Evolutionary conservation across 179 eudicot species (phyloP).

Genomic region (Pouteria campechiana): DNA sequence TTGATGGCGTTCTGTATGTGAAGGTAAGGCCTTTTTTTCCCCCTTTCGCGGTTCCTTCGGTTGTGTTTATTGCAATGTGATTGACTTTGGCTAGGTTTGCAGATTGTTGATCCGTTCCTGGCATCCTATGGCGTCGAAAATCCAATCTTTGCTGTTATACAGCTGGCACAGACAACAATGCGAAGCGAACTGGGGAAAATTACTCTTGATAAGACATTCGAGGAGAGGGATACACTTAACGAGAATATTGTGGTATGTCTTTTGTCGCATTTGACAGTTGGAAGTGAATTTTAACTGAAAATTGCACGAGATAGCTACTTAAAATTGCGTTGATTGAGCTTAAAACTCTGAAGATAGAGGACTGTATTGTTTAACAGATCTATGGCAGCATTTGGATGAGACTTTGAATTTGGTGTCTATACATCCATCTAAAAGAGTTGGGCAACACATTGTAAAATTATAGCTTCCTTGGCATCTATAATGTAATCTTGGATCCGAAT

Average conservation of each 20-base stretch:
- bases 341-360: too few species aligned
- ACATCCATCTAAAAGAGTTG: too few species aligned
- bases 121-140: slow-evolving; percentile 95
- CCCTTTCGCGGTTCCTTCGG: background rate
- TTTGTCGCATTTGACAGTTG: too few species aligned
- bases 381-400: too few species aligned
- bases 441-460: too few species aligned
- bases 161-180: slow-evolving; percentile 93
- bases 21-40: slow-evolving; percentile 27
- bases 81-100: slow-evolving; percentile 1
- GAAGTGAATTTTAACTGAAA: too few species aligned
- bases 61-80: background rate
- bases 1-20: slow-evolving; percentile 86
- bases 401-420: slow-evolving; percentile 1
- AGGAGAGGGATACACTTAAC: slow-evolving; percentile 88
- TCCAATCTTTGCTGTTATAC: slow-evolving; percentile 76
- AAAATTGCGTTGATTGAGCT: too few species aligned
- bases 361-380: too few species aligned
- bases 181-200: slow-evolving; percentile 94
- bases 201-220: slow-evolving; percentile 86
- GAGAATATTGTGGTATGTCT: slow-evolving; percentile 90
- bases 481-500: too few species aligned
- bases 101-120: slow-evolving; percentile 71
- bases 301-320: too few species aligned
- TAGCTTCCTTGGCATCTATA: too few species aligned